phyloP scores from a whole-genome alignment of 1,284 basidiomycete genomes.

The Tylopilus orsonianus region DNA sequence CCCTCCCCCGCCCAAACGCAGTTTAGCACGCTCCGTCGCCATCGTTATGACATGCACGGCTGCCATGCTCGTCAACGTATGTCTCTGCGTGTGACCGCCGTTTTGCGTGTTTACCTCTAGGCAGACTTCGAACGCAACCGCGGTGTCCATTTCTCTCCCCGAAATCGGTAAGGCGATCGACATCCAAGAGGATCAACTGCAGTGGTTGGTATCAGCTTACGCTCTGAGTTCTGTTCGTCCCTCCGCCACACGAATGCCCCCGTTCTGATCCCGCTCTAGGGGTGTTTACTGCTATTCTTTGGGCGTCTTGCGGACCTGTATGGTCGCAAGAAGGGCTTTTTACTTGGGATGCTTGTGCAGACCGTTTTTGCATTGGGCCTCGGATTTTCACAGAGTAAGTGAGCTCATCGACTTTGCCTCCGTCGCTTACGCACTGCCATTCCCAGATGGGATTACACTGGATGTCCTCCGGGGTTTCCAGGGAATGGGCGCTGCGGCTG shows the following conservation, averaged over 20 bases:
- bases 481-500: slow-evolving; percentile 68
- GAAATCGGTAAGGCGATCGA: slow-evolving; percentile 54
- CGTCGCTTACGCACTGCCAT: not conserved
- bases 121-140: slow-evolving; percentile 45
- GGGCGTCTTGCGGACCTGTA: slow-evolving; percentile 74
- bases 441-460: slow-evolving; percentile 51
- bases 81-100: slow-evolving; percentile 17
- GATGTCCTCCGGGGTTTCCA: slow-evolving; percentile 69
- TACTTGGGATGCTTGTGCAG: slow-evolving; percentile 48
- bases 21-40: slow-evolving; percentile 36
- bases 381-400: slow-evolving; percentile 52
- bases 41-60: slow-evolving; percentile 52
- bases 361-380: slow-evolving; percentile 52
- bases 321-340: slow-evolving; percentile 64
- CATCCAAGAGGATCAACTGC: slow-evolving; percentile 50
- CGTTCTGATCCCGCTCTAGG: slow-evolving; percentile 39
- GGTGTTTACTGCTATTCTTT: slow-evolving; percentile 69
- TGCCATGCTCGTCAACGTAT: slow-evolving; percentile 55
- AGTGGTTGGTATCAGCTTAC: slow-evolving; percentile 64
- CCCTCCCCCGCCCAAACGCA: slow-evolving; percentile 11
- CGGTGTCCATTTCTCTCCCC: slow-evolving; percentile 60
- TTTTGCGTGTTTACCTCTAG: not conserved
- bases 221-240: slow-evolving; percentile 48
- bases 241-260: not conserved
- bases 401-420: not conserved